Evolutionary conservation across 2,329 filamentous ascomycete species (phyloP), one percentile per base, ranked within the genome.

Genomic region (Diaporthe eres): DNA sequence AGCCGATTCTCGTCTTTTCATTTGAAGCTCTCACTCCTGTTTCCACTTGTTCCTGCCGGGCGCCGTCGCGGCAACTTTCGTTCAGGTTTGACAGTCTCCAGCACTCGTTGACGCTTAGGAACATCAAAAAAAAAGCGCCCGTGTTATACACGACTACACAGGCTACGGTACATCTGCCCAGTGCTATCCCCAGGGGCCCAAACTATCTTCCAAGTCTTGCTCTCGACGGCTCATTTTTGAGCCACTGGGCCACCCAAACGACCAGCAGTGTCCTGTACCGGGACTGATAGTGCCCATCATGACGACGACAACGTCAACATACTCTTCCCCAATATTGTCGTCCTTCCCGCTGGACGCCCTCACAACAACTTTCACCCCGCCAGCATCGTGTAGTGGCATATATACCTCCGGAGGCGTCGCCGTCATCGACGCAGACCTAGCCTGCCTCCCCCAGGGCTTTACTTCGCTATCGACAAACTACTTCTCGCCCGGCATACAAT

Each of bases 401-500:
- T 75, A 75, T 25, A 39, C 28, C 12, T 75, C 53, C 2, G 65
- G 13, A 39, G 67, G 42, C 3, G 53, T 71, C 19, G 74, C 55
- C 15, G 31, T 58, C 8, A 72, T 74, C 58, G 75, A 68, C 31
- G 57, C n/a, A 1, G 68, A 70, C 51, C 25, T 70, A 7, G 57
- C 73, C 25, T 77, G 75, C 68, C 67, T 77, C 22, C 75, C 75
- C 13, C 25, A 71, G 5, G 75, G 75, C 58, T 77, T 74, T 53
- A 58, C 53, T 7, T 57, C 57, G 7, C 44, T 68, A 8, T 53
- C 75, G 6, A 75, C 72, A 15, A 58, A 71, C 17, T 77, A 75
- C 39, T 77, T 77, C 73, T 75, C 73, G 0, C 75, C 75, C 3
- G 75, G 75, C 15, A 53, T 77, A 78, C 80, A 22, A 37, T 77